Percentiles rank a stretch among this genome's conserved stretches.
Evolutionary conservation across 192 early-diverging fungal genomes (phyloP).

Genomic region (Geranomyces michiganensis): DNA sequence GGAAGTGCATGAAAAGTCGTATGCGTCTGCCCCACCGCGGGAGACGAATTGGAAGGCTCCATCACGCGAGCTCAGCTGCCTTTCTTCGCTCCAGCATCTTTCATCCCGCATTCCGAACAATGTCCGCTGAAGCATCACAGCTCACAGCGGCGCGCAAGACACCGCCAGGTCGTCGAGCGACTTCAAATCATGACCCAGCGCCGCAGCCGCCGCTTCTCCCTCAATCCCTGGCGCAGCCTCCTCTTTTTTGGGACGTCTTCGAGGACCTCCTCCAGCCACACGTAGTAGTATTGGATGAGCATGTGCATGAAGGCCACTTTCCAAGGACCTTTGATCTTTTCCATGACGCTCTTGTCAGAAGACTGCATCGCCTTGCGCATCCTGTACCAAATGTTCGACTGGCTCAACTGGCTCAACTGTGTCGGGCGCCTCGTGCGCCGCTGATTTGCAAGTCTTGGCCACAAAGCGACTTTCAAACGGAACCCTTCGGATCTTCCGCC

Average conservation of each 20-base stretch:
- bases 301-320: constrained; percentile 21
- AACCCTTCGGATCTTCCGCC: constrained; percentile 23
- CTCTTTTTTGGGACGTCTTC: constrained; percentile 11
- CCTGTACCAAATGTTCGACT: constrained; percentile 13
- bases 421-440: background rate
- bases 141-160: no score
- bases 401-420: constrained; percentile 2
- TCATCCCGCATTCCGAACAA: no score
- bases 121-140: no score
- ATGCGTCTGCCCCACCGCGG: no score
- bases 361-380: constrained; percentile 17
- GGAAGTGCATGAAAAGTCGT: no score
- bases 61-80: no score
- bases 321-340: constrained; percentile 19
- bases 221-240: no score
- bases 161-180: no score
- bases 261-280: constrained; percentile 18
- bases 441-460: constrained; percentile 9
- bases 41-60: no score
- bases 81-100: no score
- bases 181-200: no score
- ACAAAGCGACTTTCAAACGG: constrained; percentile 20
- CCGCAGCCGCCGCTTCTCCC: no score
- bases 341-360: constrained; percentile 14
- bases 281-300: constrained; percentile 20